These are phyloP conservation scores for Phytopythium ostracodes DNA, from an alignment of 352 stramenopile genomes.

Conservation along the genomic window DNA sequence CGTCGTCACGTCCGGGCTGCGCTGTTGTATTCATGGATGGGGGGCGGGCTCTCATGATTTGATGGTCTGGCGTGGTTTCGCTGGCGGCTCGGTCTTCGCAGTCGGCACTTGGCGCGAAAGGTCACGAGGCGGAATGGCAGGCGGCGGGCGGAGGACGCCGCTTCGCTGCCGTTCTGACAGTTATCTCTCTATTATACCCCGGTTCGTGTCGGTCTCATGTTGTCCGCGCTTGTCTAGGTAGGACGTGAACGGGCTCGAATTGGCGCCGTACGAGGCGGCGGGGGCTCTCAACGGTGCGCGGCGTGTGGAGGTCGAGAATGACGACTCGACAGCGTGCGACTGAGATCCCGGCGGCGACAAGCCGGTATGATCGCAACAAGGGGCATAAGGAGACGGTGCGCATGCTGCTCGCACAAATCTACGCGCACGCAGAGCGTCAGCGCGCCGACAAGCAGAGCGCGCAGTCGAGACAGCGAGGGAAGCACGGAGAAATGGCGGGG, in stretches of 20 bases:
- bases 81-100: too few species aligned
- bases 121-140: neutral
- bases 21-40: too few species aligned
- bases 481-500: neutral
- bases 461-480: neutral
- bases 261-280: too few species aligned
- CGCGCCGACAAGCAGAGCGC: neutral
- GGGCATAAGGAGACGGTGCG: slow-evolving; percentile 19
- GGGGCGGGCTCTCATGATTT: too few species aligned
- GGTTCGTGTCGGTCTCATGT: neutral
- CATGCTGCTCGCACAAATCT: slow-evolving; percentile 49
- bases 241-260: neutral
- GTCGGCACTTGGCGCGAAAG: too few species aligned
- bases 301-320: neutral
- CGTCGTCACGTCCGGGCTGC: too few species aligned
- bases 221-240: neutral
- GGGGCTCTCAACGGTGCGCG: too few species aligned
- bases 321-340: neutral
- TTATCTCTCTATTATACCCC: neutral
- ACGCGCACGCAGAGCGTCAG: slow-evolving; percentile 22
- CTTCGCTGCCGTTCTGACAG: neutral
- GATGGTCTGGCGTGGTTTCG: too few species aligned
- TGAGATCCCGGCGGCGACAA: neutral
- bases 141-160: neutral
- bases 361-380: neutral